Percentiles rank a stretch among this genome's conserved stretches.
Evolutionary conservation across 371 early-diverging fungal species (phyloP).

Genomic region (Lichtheimia corymbifera): DNA sequence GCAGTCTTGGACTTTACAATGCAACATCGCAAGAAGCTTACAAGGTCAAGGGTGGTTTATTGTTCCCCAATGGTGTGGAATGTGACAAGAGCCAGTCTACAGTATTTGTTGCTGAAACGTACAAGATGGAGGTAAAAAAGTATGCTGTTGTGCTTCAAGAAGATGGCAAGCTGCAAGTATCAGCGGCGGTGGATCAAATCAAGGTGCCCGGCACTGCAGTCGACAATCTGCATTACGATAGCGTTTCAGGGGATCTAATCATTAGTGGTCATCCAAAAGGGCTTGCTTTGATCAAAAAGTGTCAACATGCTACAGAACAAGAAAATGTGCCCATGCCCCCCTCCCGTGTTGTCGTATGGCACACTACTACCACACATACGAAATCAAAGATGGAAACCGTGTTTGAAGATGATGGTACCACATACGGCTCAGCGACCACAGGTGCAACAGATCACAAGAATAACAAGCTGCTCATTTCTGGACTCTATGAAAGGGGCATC

Average conservation of each 20-base stretch:
- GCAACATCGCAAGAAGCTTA: slow-evolving; percentile 22
- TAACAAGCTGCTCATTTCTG: slow-evolving; percentile 29
- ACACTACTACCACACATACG: slow-evolving; percentile 1
- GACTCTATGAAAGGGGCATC: slow-evolving; percentile 36
- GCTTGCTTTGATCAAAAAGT: slow-evolving; percentile 11
- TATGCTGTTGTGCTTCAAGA: slow-evolving; percentile 20
- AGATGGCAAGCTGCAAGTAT: slow-evolving; percentile 15
- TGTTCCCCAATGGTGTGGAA: slow-evolving; percentile 41
- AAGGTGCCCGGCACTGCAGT: slow-evolving; percentile 26
- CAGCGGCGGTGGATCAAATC: slow-evolving; percentile 3
- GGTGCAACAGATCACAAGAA: slow-evolving; percentile 23
- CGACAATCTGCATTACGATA: slow-evolving; percentile 34
- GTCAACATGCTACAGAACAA: slow-evolving; percentile 10
- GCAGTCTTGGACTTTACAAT: slow-evolving; percentile 35
- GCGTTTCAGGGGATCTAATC: slow-evolving; percentile 17
- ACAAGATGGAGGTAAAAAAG: slow-evolving; percentile 9
- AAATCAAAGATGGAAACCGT: slow-evolving; percentile 18
- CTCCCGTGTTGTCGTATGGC: slow-evolving; percentile 34
- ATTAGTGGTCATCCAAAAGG: slow-evolving; percentile 39
- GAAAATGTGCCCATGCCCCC: slow-evolving; percentile 15
- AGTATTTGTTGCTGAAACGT: slow-evolving; percentile 36
- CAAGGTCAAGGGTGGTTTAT: slow-evolving; percentile 24
- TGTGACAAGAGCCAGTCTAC: slow-evolving; percentile 26
- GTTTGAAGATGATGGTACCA: slow-evolving; percentile 33
- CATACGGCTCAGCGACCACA: slow-evolving; percentile 32